phyloP scores from a whole-genome alignment of 2,329 filamentous ascomycete genomes.

The Penicillium polonicum region DNA sequence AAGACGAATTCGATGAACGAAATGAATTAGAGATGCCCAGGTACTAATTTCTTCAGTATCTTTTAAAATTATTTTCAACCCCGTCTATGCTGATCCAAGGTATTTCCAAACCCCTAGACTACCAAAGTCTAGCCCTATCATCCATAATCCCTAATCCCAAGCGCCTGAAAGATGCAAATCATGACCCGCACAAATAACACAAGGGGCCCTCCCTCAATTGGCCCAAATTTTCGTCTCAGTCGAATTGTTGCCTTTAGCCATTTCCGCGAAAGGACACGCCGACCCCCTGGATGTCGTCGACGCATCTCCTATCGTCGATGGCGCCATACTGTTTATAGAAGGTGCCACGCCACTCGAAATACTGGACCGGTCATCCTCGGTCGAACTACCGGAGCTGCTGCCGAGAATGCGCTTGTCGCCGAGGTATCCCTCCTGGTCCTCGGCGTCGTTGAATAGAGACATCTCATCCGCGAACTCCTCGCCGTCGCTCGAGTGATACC shows the following conservation, averaged over 20 bases:
- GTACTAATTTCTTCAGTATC: background rate
- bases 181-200: background rate
- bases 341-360: constrained; percentile 25
- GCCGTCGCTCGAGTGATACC: constrained; percentile 72
- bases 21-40: background rate
- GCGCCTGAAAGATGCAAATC: constrained; percentile 15
- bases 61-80: background rate
- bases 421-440: constrained; percentile 61
- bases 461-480: constrained; percentile 56
- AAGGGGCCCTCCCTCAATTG: constrained; percentile 8
- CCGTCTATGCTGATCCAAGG: constrained; percentile 1
- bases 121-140: background rate
- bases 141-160: constrained; percentile 1
- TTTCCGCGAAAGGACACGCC: constrained; percentile 33
- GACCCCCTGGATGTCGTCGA: constrained; percentile 9
- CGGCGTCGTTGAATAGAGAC: constrained; percentile 46
- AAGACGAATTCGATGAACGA: background rate
- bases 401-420: constrained; percentile 59
- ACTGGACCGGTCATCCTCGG: constrained; percentile 33
- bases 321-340: constrained; percentile 17
- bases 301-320: constrained; percentile 4
- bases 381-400: constrained; percentile 29
- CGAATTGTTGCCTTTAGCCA: constrained; percentile 21
- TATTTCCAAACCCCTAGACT: background rate
- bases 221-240: constrained; percentile 35